Conservation (phyloP, 305 asterid species). For the Solanum hybrid region DNA sequence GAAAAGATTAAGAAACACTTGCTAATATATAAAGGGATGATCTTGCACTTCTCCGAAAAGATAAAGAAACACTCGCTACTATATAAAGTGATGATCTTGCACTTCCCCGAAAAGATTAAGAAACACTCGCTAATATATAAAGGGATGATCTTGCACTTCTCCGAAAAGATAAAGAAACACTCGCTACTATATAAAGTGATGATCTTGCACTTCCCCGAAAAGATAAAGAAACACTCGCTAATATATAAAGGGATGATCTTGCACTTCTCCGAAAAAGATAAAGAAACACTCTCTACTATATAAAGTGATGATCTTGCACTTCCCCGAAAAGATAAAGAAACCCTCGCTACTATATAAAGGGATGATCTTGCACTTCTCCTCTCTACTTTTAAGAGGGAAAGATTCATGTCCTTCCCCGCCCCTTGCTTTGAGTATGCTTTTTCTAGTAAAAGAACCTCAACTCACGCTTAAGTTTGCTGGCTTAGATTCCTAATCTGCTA, state of each 20-base stretch:
- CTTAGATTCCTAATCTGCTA: background rate
- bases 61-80: background rate
- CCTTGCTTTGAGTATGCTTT: background rate
- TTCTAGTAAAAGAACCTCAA: background rate
- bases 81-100: no score
- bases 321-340: background rate
- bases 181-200: background rate
- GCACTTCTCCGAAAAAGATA: background rate
- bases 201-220: background rate
- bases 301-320: background rate
- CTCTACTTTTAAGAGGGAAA: background rate
- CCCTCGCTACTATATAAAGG: background rate
- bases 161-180: background rate
- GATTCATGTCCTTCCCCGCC: background rate
- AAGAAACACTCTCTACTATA: background rate
- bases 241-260: background rate
- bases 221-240: no score
- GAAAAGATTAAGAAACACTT: background rate
- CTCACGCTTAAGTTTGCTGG: background rate
- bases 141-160: background rate
- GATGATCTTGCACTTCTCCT: background rate
- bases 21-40: no score
- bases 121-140: background rate
- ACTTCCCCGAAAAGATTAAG: background rate
- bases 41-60: background rate